Base-by-base conservation (phyloP, 208 protist genomes). In the Strigomonas galati region DNA sequence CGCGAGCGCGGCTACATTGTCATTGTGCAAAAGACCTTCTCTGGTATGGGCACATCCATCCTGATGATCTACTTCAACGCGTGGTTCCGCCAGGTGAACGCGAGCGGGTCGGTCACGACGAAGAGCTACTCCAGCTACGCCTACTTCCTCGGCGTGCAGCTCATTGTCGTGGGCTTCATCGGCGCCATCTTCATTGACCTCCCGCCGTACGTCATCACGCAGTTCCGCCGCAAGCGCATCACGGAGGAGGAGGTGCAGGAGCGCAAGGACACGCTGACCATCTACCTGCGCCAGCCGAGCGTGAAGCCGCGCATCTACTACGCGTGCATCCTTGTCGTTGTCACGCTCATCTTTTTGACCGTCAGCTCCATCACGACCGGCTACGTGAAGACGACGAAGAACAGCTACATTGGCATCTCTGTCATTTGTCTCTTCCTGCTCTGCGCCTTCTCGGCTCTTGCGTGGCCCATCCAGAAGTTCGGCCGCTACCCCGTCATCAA, bases 11-110 rank as follows among this genome's bases (percentile, higher is more conserved):
- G 88, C 27, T 88, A 81, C 66, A 77, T 91, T 55, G 80, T 93
- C 27, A 78, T 90, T 49, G 85, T 91, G 54, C 78, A 87, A 59
- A 93, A 93, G 69, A 91, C 87, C 15, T 91, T 91, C 57, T 78
- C 78, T 19, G 87, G 87, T 19, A 78, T 93, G 28, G 87, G 87
- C 26, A 85, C 84, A n/a, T 79, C 82, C 9, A 74, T 94, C 37
- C 66, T 91, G 24, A 85, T 89, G 80, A 76, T 74, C 19, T 91
- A 89, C 76, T 91, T 89, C 69, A 89, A 89, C 58, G 84, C 75
- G 26, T 91, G 79, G 76, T 93, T 93, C 55, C 56, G 28, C n/a
- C 59, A 76, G 55, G 12, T 31, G 49, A 54, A 69, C 15, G 52
- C 71, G n/a, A 44, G 46, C 27, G n/a, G n/a, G n/a, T n/a, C n/a